Conservation (phyloP, 306 rosid species). For the Cajanus cajan region DNA sequence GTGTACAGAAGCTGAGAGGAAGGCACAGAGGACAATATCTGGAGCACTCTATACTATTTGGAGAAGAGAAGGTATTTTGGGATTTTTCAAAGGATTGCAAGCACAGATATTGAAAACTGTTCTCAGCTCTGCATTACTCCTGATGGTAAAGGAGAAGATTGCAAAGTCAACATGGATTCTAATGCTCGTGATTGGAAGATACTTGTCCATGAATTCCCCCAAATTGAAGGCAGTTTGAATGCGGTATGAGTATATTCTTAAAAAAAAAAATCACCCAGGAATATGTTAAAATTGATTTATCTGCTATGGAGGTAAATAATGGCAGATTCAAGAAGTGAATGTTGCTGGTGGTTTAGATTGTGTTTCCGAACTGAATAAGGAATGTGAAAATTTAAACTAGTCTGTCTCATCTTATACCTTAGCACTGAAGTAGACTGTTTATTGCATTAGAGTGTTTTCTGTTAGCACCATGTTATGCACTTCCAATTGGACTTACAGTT, state of each 20-base stretch:
- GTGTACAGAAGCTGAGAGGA: slow-evolving; percentile 46
- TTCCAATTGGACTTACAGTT: background rate
- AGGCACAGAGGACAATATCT: slow-evolving; percentile 58
- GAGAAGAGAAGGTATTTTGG: slow-evolving; percentile 77
- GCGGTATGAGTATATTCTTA: background rate
- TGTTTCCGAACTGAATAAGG: slow-evolving; percentile 23
- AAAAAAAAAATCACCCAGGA: slow-evolving; percentile 20
- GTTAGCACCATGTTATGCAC: slow-evolving; percentile 25
- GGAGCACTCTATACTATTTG: slow-evolving; percentile 70
- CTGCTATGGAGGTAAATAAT: slow-evolving; percentile 18
- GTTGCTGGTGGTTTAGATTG: slow-evolving; percentile 1
- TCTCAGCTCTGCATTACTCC: slow-evolving; percentile 80
- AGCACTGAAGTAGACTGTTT: background rate
- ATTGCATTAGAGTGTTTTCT: background rate
- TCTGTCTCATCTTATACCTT: slow-evolving; percentile 4
- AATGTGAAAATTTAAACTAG: background rate
- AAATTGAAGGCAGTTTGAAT: slow-evolving; percentile 55
- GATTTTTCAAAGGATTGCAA: slow-evolving; percentile 89
- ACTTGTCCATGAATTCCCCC: slow-evolving; percentile 44
- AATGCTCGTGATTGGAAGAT: slow-evolving; percentile 61
- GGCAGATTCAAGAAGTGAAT: slow-evolving; percentile 27
- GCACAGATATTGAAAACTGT: slow-evolving; percentile 95
- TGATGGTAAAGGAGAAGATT: slow-evolving; percentile 95
- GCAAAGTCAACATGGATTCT: slow-evolving; percentile 75
- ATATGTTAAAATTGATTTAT: slow-evolving; percentile 22